A percentile compares a stretch with the other conserved stretches of the same genome.
Evolutionary conservation across 2,329 filamentous ascomycete genomes (phyloP).

Genomic region (Aspergillus sp.): DNA sequence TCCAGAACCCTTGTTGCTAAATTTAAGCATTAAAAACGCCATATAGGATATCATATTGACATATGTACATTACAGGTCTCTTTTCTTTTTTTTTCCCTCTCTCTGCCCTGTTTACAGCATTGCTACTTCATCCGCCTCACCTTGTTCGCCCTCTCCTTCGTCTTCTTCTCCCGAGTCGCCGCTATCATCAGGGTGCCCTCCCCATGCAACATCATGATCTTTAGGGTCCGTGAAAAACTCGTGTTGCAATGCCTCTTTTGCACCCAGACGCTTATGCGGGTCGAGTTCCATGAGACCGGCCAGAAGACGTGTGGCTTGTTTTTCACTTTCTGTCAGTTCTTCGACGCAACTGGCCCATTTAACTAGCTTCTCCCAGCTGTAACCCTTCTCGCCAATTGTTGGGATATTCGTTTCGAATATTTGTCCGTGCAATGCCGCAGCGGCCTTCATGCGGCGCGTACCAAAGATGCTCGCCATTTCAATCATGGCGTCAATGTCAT

Average conservation of each 20-base stretch:
- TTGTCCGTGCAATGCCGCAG: conserved; percentile 77
- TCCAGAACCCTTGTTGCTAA: neutral
- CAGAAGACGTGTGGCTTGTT: conserved; percentile 40
- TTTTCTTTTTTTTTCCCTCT: neutral
- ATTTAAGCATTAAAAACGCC: neutral
- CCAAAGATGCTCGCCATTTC: conserved; percentile 97
- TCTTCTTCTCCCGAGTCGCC: conserved; percentile 28
- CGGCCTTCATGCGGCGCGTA: conserved; percentile 70
- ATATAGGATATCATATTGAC: conserved; percentile 10
- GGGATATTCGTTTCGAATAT: conserved; percentile 90
- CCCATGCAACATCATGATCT: conserved; percentile 36
- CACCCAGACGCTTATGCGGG: conserved; percentile 35
- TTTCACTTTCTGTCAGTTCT: conserved; percentile 44
- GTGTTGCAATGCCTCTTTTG: conserved; percentile 38
- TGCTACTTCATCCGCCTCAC: conserved; percentile 34
- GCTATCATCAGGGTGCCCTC: conserved; percentile 31
- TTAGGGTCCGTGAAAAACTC: conserved; percentile 40
- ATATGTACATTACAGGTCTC: conserved; percentile 4
- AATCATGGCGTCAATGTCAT: conserved; percentile 95
- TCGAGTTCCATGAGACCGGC: conserved; percentile 40
- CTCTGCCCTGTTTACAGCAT: conserved; percentile 20
- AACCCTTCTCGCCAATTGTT: conserved; percentile 77
- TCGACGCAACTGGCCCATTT: conserved; percentile 85
- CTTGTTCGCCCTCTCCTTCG: conserved; percentile 22
- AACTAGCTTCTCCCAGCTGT: conserved; percentile 86